Conservation (phyloP, 257 asterid genomes). For the Cordia subcordata region DNA sequence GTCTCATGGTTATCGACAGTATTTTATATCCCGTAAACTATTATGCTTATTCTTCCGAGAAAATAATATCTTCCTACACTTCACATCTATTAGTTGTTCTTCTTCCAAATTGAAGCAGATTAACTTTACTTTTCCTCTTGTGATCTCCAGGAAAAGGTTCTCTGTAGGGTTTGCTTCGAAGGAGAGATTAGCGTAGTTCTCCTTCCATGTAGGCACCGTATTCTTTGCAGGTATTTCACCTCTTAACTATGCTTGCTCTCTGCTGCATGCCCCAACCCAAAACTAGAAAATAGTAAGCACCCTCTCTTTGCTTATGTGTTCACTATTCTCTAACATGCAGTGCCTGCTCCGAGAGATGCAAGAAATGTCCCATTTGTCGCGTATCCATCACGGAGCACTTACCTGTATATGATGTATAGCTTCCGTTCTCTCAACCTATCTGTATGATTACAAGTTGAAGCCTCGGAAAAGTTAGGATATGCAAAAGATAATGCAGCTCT, state of each 20-base stretch:
- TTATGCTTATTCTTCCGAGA: too few species aligned
- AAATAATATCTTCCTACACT: too few species aligned
- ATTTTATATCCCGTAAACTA: too few species aligned
- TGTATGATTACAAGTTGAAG: background rate
- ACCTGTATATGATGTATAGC: constrained; percentile 97
- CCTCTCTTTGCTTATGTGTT: constrained; percentile 1
- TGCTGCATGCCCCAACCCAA: background rate
- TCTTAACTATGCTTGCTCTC: background rate
- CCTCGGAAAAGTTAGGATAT: background rate
- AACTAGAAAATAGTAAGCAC: background rate
- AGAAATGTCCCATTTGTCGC: constrained; percentile 92
- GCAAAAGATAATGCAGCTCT: constrained; percentile 21
- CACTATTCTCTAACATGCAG: constrained; percentile 35
- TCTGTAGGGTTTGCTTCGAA: constrained; percentile 91
- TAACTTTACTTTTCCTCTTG: background rate
- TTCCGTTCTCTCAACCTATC: too few species aligned
- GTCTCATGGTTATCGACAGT: too few species aligned
- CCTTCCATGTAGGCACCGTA: constrained; percentile 96
- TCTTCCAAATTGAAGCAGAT: background rate
- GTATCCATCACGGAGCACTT: constrained; percentile 58
- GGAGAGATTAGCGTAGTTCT: constrained; percentile 88
- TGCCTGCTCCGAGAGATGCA: constrained; percentile 74
- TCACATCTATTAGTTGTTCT: too few species aligned
- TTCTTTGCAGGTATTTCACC: constrained; percentile 73
- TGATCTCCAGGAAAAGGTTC: constrained; percentile 73